Evolutionary conservation across 257 asterid genomes (phyloP), one percentile per base, ranked within the genome.

Genomic region (Fraxinus cuspidata): DNA sequence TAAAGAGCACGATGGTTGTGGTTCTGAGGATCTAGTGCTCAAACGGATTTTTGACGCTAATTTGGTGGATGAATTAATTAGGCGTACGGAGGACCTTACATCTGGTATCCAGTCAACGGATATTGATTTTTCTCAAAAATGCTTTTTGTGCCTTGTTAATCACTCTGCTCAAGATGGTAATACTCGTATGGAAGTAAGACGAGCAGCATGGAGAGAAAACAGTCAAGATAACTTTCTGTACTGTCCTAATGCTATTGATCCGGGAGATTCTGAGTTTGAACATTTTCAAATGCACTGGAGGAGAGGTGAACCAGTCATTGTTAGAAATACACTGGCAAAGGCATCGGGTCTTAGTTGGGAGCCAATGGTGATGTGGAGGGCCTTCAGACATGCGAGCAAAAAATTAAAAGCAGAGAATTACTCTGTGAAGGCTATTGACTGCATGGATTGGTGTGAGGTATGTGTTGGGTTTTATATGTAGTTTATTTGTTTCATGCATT

Each of bases 341-440:
- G 89, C 89, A 56, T 85, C 92, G 34, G 97, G 95, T 78, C 96
- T 92, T 80, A 92, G 97, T 83, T 92, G 97, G 97, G 97, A 91
- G 83, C 97, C 97, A 25, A 86, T 82, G 87, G 97, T 92, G 81
- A 91, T 92, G 96, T 82, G 92, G 88, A 87, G 95, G 84, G 97
- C 97, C 78, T 88, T 92, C 81, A 92, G 87, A 81, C 83, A 37
- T 38, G 97, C 92, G 13, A 88, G 87, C 73, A 87, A 77, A 83
- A 89, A 85, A 75, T 56, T 89, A 69, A 85, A 84, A 27, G 87
- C 87, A 35, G 93, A 88, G 42, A 64, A 78, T 65, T 86, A 63
- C 78, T 78, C 74, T 42, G 96, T 92, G 74, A 91, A 89, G 80
- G 93, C 97, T 69, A 86, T 92, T 73, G 96, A 92, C 85, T 92